Conservation (phyloP, 345 rosid genomes). For the Eucalyptus camaldulensis region DNA sequence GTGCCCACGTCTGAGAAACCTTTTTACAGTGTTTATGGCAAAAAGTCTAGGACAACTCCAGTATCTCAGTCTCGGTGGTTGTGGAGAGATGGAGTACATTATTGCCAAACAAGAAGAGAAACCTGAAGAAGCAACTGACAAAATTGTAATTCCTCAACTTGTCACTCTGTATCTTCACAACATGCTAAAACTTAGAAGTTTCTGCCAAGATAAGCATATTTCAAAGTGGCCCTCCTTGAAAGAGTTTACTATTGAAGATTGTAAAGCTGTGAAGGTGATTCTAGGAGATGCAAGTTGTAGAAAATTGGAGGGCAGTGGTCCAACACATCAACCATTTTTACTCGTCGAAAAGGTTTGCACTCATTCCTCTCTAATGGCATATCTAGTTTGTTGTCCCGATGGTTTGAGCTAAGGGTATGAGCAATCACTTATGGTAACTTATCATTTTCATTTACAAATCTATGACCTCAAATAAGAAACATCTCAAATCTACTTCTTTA, state of each 20-base stretch:
- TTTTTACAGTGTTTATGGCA: background rate
- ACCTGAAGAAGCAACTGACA: no score
- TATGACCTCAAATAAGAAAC: background rate
- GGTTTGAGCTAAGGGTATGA: background rate
- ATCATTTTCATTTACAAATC: background rate
- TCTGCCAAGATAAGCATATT: no score
- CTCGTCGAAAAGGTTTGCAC: rapidly evolving
- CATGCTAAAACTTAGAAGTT: no score
- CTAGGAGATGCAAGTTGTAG: rapidly evolving
- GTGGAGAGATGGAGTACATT: background rate
- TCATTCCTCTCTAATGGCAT: background rate
- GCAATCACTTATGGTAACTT: rapidly evolving
- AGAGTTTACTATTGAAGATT: background rate
- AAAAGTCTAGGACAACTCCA: background rate
- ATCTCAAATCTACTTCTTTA: background rate
- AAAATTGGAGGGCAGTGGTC: rapidly evolving
- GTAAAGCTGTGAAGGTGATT: background rate
- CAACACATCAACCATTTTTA: rapidly evolving
- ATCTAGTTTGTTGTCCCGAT: background rate
- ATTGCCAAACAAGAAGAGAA: background rate
- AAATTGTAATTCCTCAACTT: no score
- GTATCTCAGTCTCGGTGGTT: rapidly evolving
- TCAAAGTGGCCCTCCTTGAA: background rate
- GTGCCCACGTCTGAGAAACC: background rate
- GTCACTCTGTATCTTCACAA: no score